Conservation (phyloP, 805 yeast genomes). For the Isabelozyma pseudorhagii region DNA sequence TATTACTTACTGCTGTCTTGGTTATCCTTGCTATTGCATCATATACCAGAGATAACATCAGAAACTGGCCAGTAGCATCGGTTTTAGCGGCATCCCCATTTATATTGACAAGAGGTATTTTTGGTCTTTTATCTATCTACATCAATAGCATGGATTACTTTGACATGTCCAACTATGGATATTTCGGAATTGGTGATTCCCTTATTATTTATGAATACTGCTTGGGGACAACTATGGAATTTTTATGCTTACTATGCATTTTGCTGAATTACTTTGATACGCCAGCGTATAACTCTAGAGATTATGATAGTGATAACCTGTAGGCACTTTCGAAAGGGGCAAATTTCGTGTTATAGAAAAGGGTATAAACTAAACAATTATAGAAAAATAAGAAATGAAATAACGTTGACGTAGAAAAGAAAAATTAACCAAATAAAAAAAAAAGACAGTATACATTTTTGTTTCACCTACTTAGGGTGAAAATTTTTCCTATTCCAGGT, state of each 20-base stretch:
- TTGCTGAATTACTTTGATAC: background rate
- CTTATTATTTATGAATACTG: constrained; percentile 31
- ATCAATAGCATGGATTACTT: constrained; percentile 31
- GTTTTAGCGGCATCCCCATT: constrained; percentile 27
- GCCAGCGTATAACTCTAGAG: background rate
- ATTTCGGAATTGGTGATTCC: constrained; percentile 12
- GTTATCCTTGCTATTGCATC: constrained; percentile 16
- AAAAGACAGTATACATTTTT: no score
- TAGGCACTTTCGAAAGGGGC: background rate
- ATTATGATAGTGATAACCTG: background rate
- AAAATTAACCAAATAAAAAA: no score
- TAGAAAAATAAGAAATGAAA: no score
- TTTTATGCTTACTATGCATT: constrained; percentile 2
- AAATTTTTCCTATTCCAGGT: no score
- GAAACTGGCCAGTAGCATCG: constrained; percentile 11
- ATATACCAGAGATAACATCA: constrained; percentile 17
- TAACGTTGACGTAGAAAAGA: no score
- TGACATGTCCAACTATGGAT: constrained; percentile 22
- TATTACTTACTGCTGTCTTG: constrained; percentile 17
- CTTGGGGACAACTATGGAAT: constrained; percentile 35
- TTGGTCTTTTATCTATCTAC: constrained; percentile 31
- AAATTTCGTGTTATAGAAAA: no score
- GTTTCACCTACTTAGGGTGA: no score
- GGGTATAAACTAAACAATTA: no score
- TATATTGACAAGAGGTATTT: constrained; percentile 31